Base-by-base conservation (phyloP, 345 rosid genomes). In the Arabis hirsuta region DNA sequence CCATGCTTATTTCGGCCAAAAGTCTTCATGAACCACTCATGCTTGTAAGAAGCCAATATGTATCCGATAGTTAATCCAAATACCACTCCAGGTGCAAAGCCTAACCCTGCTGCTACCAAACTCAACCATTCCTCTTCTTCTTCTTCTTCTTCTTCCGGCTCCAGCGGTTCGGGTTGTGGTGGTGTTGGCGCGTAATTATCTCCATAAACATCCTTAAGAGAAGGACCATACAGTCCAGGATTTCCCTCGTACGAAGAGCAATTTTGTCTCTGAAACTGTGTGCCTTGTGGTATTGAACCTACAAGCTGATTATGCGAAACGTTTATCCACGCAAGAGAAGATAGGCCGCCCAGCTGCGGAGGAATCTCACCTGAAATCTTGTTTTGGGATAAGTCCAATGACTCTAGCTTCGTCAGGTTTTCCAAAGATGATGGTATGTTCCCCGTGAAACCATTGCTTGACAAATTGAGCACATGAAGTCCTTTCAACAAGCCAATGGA, bases 21-120 rank as follows among this genome's bases (percentile, higher is more conserved):
- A 27, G 26, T 62, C 54, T 45, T 45, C 54, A 45, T 62, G 65
- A 61, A 61, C 54, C 67, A 62, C 3, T 62, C 14, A 62, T 62
- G 6, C 44, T 63, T 63, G 29, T 46, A 12, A 6, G 55, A 29
- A 31, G 42, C 12, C 42, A 47, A 19, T 46, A 46, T 63, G 55
- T 47, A 32, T 47, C 55, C 31, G 9, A 63, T 46, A 2, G 19
- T 19, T 2, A 46, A 0, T 11, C 68, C 68, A 14, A 46, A 32
- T 47, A 63, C 26, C 29, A 62, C 19, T 16, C 64, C 64, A 3
- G 64, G 64, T 22, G 7, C 47, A 41, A 22, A 11, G 34, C 34
- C 34, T 12, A 36, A 39, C n/a, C 48, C 3, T 59, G 48, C 32
- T 22, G 48, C 64, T 12, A 12, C 1, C 64, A 48, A 59, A 22